Percentiles rank a stretch among this genome's conserved stretches.
Evolutionary conservation across 345 rosid genomes (phyloP).

Genomic region (Camelina laxa): DNA sequence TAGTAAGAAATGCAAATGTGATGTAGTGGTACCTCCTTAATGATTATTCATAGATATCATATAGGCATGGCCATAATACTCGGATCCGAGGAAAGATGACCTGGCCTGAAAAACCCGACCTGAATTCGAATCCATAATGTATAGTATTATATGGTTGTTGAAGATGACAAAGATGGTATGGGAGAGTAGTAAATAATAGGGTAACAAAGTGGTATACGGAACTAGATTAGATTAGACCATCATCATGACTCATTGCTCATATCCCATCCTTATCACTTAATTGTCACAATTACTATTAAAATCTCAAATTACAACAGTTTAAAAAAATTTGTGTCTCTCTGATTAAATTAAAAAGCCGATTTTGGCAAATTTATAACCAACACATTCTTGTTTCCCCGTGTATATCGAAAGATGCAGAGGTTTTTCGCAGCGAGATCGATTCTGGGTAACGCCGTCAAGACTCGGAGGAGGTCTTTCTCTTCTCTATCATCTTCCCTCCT

Average conservation of each 20-base stretch:
- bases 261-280: slow-evolving; percentile 15
- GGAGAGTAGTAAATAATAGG: no score
- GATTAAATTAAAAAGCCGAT: background rate
- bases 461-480: slow-evolving; percentile 46
- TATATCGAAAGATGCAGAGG: slow-evolving; percentile 53
- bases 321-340: background rate
- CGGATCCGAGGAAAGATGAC: no score
- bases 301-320: background rate
- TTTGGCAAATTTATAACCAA: background rate
- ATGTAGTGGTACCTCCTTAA: no score
- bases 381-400: background rate
- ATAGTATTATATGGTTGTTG: no score
- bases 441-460: slow-evolving; percentile 35
- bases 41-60: no score
- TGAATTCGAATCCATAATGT: no score
- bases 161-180: no score
- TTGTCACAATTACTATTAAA: background rate
- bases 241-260: slow-evolving; percentile 28
- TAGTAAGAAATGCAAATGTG: no score
- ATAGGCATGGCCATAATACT: no score
- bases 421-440: slow-evolving; percentile 48
- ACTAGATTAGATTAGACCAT: no score
- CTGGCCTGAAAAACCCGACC: no score
- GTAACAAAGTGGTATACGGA: no score
- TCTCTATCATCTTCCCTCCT: slow-evolving; percentile 74